Base-by-base conservation (phyloP, 2,329 filamentous ascomycete genomes). In the Fusarium sp. region DNA sequence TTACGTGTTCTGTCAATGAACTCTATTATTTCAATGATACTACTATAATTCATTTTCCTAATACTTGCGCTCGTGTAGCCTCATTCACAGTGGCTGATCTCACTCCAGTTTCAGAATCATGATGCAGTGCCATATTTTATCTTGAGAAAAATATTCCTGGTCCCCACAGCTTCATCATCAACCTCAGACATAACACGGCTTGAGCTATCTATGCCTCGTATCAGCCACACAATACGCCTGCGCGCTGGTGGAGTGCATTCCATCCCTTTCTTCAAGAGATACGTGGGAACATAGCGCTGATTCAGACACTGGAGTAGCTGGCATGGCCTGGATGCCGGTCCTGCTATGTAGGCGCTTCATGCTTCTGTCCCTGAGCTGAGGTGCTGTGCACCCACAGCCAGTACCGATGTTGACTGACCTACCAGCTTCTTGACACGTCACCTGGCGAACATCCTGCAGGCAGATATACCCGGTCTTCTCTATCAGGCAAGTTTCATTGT, bases 191-290 rank as follows among this genome's bases (percentile, higher is more conserved):
- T 61, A 56, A 45, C 20, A 45, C 18, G 34, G 45, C 42, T 62
- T 46, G 28, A 51, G 36, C 40, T 57, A 50, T 49, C 31, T 37
- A 28, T 70, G 54, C 53, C 46, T 67, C 31, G 31, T 34, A 54
- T 67, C 62, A 70, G 67, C 53, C 57, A 50, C 62, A 69, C 33
- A 53, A 47, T 46, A 23, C 33, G 36, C 47, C 33, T 54, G 57
- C 58, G 55, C 30, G 49, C 31, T 18, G 47, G 67, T 70, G 67
- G 63, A 65, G 67, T 34, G 38, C 67, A 70, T 70, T 71, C 67
- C 67, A 38, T 28, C 33, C 47, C 45, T 23, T 42, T 40, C 45
- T 54, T 41, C 49, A 51, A 56, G 56, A 46, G 57, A 47, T 31
- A 46, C 51, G 57, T 15, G 53, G 20, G 61, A 56, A 61, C 53